phyloP scores from a whole-genome alignment of 1,139 yeast genomes.

The Taphrina pruni region DNA sequence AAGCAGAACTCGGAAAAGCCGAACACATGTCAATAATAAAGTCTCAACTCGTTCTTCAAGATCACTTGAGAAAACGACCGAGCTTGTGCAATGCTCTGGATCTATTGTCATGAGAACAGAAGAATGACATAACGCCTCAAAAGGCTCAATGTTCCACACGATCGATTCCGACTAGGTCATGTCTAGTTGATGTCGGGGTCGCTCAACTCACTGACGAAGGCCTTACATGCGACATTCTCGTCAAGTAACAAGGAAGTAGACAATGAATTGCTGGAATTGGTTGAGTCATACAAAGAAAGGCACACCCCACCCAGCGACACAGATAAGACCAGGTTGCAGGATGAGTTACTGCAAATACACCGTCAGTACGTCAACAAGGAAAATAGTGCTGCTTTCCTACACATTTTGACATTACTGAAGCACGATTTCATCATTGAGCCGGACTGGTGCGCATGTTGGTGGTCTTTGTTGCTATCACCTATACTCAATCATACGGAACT shows the following conservation, averaged over 20 bases:
- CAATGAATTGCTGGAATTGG: conserved; percentile 6
- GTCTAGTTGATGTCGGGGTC: conserved; percentile 27
- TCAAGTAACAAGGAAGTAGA: background rate
- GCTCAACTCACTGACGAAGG: conserved; percentile 25
- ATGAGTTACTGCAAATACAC: conserved; percentile 59
- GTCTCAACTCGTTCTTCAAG: background rate
- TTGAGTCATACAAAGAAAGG: conserved; percentile 48
- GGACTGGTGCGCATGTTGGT: conserved; percentile 60
- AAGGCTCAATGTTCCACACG: too few relatives aligned
- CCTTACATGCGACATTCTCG: conserved; percentile 21
- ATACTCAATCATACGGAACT: conserved; percentile 62
- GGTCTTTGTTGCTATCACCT: conserved; percentile 59
- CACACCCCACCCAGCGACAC: conserved; percentile 56
- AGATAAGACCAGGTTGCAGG: conserved; percentile 57
- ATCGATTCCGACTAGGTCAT: too few relatives aligned
- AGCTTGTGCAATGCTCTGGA: background rate
- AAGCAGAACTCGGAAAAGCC: conserved; percentile 1
- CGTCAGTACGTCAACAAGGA: conserved; percentile 53
- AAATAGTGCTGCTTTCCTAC: conserved; percentile 58
- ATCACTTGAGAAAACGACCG: background rate
- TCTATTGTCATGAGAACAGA: background rate
- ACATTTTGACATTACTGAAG: conserved; percentile 55
- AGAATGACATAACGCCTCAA: too few relatives aligned
- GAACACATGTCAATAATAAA: background rate
- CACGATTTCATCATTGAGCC: conserved; percentile 54